Evolutionary conservation across 768 basidiomycete species (phyloP), one percentile per base, ranked within the genome.

Genomic region (Kwoniella sp.): DNA sequence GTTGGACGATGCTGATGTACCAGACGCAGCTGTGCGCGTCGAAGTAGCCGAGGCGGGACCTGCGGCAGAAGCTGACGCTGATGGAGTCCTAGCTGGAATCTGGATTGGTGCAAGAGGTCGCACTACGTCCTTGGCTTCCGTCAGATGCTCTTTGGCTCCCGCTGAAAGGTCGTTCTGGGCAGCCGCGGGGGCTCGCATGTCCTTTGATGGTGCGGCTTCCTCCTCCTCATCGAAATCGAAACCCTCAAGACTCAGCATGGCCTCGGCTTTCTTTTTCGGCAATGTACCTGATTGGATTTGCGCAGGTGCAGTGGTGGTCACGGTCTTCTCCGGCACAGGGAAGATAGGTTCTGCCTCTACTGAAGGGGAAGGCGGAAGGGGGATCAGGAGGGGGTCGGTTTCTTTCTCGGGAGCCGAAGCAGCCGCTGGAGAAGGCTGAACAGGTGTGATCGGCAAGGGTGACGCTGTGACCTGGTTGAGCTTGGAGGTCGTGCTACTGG

Each of bases 331-430:
- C 20, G 31, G 25, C 26, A 59, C 51, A 26, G 45, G 31, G n/a
- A 29, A 30, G 17, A 58, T 15, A n/a, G 73, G 48, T 22, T 12
- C 45, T 4, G n/a, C 3, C n/a, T 57, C 47, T 34, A 63, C 25
- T 20, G 51, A 58, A 17, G 73, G 73, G 0, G 74, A 75, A n/a
- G 72, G 65, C 3, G 74, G 74, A 17, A 75, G 66, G 30, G 74
- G 72, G 50, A 75, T 73, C 34, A 50, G 41, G 17, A 34, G 22
- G 2, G 74, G 74, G 29, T 75, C 68, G 1, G 61, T 58, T 34
- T 66, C 62, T 30, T 28, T 63, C n/a, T 12, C 47, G 13, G 45
- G 37, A 23, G 30, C 29, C 15, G 47, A 9, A 23, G 17, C 25
- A 22, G 23, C 7, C 11, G 51, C 26, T 29, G 23, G 5, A 13